Evolutionary conservation across 139 green algal genomes (phyloP), one percentile per base, ranked within the genome.

Genomic region (Volvox africanus): DNA sequence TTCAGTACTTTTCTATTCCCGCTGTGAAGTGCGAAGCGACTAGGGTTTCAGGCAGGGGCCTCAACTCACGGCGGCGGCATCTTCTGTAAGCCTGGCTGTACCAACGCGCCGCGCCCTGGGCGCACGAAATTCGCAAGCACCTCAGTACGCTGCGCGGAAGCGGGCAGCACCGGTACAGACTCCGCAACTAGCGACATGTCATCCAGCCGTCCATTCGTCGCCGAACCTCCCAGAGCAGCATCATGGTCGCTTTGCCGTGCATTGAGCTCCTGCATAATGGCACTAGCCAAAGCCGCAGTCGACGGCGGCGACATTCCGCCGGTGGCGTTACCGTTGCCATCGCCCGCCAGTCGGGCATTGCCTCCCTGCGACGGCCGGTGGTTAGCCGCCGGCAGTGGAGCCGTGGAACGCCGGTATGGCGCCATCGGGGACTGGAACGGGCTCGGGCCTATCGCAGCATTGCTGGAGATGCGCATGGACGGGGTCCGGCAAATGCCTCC

Each of bases 331-430:
- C 5, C 44, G 44, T 55, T 55, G 44, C 44, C 44, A 55, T 55
- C 44, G 44, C 44, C 44, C 33, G 28, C 65, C 3, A 73, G 24
- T 0, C 21, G 68, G 28, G 14, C 11, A 37, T 9, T 0, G 35
- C 65, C 65, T 19, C 20, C 65, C 55, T 26, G 32, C n/a, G 65
- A 88, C 16, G 55, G n/a, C n/a, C 61, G 37, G 61, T 77, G 62
- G 24, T 89, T 89, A 18, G 84, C 84, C 20, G 84, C 84, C 12
- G 84, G 84, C 84, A 69, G 68, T 67, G 84, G 84, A 35, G 84
- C n/a, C 36, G 37, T 44, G 2, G 84, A 18, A 2, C 84, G 67
- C 36, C 84, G 84, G 35, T 89, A 89, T 11, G 84, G 67, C 68
- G 84, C 67, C 24, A 69, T 18, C 35, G 68, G 84, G 28, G 84